phyloP scores from a whole-genome alignment of 129 eudicot species.

The Centaurea solstitialis region DNA sequence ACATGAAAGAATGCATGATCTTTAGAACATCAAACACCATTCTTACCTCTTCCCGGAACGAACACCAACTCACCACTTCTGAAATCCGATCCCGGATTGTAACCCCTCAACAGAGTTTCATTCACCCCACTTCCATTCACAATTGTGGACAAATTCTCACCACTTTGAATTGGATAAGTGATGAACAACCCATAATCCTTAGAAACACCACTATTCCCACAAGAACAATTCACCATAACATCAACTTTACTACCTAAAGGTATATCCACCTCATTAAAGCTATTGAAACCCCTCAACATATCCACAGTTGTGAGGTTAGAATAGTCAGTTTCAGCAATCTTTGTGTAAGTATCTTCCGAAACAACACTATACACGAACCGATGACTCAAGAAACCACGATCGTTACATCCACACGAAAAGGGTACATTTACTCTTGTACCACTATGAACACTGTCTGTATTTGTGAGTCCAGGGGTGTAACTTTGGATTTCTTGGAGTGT shows the following conservation, averaged over 20 bases:
- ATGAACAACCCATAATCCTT: conserved; percentile 69
- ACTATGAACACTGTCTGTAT: conserved; percentile 31
- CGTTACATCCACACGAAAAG: conserved; percentile 55
- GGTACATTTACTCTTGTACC: conserved; percentile 50
- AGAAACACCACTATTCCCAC: conserved; percentile 59
- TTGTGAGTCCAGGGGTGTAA: conserved; percentile 56
- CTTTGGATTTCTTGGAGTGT: conserved; percentile 32
- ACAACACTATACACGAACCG: conserved; percentile 40
- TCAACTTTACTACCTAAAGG: conserved; percentile 29
- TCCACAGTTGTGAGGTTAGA: conserved; percentile 52
- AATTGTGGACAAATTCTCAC: conserved; percentile 56
- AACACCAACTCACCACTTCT: conserved; percentile 52
- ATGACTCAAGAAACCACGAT: conserved; percentile 47
- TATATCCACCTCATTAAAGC: conserved; percentile 20
- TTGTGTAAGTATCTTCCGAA: conserved; percentile 25
- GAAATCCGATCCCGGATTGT: conserved; percentile 60
- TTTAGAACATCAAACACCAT: not conserved
- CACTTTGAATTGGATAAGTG: conserved; percentile 60
- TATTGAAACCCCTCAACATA: conserved; percentile 48
- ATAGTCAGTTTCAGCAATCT: conserved; percentile 36
- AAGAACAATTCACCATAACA: conserved; percentile 67
- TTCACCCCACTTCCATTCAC: conserved; percentile 40
- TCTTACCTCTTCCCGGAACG: conserved; percentile 69
- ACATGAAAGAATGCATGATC: not conserved
- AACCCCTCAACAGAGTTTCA: conserved; percentile 54